Conservation (phyloP, 148 eudicot genomes). For the Arctostaphylos glauca region DNA sequence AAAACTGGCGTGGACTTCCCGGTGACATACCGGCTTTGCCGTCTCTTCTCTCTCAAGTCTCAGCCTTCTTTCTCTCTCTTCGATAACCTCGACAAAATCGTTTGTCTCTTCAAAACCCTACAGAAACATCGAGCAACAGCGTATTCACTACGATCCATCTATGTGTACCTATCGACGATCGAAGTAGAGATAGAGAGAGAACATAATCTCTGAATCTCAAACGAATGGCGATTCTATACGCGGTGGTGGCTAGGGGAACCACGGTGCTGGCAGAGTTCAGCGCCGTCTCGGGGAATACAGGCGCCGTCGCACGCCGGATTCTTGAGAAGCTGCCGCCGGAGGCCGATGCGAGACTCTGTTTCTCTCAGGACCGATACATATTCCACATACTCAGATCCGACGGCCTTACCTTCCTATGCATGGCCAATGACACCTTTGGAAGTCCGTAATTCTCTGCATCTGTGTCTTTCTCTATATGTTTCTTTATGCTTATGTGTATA, state of each 20-base stretch:
- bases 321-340: conserved; percentile 72
- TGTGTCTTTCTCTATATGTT: neutral
- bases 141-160: neutral
- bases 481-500: neutral
- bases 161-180: neutral
- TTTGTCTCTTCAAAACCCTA: neutral
- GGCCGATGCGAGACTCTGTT: conserved; percentile 73
- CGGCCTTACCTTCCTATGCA: conserved; percentile 73
- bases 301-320: conserved; percentile 82
- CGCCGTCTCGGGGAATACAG: conserved; percentile 86
- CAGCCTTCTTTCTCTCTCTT: neutral
- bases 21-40: neutral
- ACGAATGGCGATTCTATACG: conserved; percentile 80
- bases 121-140: neutral
- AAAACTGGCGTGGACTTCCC: conserved; percentile 13
- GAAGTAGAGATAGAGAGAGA: neutral
- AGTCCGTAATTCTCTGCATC: conserved; percentile 36
- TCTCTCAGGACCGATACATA: conserved; percentile 90
- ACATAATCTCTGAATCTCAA: neutral
- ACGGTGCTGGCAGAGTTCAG: conserved; percentile 91
- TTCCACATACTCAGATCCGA: conserved; percentile 83
- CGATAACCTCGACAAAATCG: neutral
- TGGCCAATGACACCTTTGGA: conserved; percentile 97
- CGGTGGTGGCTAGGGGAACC: conserved; percentile 84
- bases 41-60: neutral